These are phyloP conservation scores for Plectranthus barbatus DNA, from an alignment of 257 asterid species.

Conservation along the genomic window DNA sequence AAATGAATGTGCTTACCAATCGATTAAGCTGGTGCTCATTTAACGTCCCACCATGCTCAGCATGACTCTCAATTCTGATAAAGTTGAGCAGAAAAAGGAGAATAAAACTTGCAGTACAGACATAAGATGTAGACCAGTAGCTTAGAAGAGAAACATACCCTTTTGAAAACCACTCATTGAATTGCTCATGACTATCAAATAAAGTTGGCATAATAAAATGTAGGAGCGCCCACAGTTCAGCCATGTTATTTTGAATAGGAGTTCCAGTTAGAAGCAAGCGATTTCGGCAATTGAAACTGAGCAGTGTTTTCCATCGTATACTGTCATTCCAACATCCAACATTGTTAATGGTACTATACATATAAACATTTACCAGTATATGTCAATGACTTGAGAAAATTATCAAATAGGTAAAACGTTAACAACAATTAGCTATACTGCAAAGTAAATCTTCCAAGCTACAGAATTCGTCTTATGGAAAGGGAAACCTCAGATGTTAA, in stretches of 20 bases:
- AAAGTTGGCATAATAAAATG: conserved; percentile 98
- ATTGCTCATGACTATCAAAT: conserved; percentile 96
- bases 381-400: background rate
- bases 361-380: background rate
- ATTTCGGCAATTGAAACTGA: conserved; percentile 93
- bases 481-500: background rate
- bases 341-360: conserved; percentile 10
- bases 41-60: conserved; percentile 98
- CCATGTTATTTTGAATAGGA: conserved; percentile 97
- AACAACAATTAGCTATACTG: conserved; percentile 1
- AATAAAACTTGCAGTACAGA: background rate
- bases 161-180: conserved; percentile 97
- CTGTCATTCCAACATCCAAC: conserved; percentile 50
- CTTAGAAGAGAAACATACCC: conserved; percentile 49
- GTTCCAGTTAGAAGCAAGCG: conserved; percentile 99
- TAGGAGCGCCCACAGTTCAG: conserved; percentile 94
- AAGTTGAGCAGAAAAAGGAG: conserved; percentile 24
- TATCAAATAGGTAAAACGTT: background rate
- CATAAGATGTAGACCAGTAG: background rate
- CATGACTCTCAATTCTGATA: conserved; percentile 94
- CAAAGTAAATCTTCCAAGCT: background rate
- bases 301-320: conserved; percentile 96
- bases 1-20: conserved; percentile 57
- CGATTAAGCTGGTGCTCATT: conserved; percentile 97
- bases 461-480: background rate